Evolutionary conservation across 805 yeast genomes (phyloP).

Genomic region (Pichia occidentalis): DNA sequence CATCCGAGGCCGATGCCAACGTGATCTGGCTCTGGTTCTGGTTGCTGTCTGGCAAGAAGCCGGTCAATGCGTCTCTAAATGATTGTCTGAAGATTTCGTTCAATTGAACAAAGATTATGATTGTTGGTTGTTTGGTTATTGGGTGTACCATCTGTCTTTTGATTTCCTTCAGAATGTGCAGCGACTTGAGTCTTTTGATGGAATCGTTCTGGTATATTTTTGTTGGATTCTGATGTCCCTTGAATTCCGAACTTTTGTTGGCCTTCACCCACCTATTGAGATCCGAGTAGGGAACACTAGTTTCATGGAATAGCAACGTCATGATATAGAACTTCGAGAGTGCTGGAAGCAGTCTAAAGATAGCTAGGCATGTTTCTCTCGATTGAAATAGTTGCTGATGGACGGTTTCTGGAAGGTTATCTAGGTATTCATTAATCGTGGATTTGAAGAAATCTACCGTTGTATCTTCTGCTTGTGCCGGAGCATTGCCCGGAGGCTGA

Average conservation of each 20-base stretch:
- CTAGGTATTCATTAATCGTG: conserved; percentile 82
- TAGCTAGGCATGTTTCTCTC: conserved; percentile 92
- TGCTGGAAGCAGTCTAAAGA: conserved; percentile 83
- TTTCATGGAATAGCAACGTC: conserved; percentile 79
- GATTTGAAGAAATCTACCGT: conserved; percentile 43
- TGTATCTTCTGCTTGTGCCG: neutral
- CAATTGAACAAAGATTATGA: conserved; percentile 37
- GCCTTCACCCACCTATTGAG: conserved; percentile 64
- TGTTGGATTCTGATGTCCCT: conserved; percentile 24
- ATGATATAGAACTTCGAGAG: conserved; percentile 83
- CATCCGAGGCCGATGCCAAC: conserved; percentile 6
- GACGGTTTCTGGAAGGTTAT: conserved; percentile 82
- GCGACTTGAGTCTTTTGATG: conserved; percentile 61
- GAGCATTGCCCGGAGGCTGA: conserved; percentile 5
- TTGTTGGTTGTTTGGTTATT: conserved; percentile 28
- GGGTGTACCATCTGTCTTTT: conserved; percentile 30
- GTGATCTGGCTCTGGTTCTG: conserved; percentile 6
- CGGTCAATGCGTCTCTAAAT: conserved; percentile 79
- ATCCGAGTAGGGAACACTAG: conserved; percentile 58
- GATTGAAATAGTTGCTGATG: conserved; percentile 74
- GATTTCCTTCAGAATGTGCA: conserved; percentile 68
- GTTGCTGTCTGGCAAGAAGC: conserved; percentile 37
- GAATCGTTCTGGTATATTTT: conserved; percentile 66
- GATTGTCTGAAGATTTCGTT: conserved; percentile 71
- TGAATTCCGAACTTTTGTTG: conserved; percentile 5